Percentiles rank a stretch among this genome's conserved stretches.
These are phyloP conservation scores for Quercus ilex DNA, from an alignment of 306 rosid species.

Conservation along the genomic window DNA sequence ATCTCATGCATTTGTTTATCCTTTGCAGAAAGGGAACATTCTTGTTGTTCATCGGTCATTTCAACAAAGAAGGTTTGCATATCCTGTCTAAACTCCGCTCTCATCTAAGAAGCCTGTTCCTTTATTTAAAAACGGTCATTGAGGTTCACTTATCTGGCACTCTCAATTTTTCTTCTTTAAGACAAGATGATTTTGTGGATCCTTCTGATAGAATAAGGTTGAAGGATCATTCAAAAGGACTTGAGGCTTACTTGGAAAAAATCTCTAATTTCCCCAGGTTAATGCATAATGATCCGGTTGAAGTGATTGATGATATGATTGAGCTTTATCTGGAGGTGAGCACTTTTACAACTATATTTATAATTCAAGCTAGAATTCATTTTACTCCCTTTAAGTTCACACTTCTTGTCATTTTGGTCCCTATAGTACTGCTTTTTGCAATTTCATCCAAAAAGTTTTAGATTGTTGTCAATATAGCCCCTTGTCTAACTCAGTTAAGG, in stretches of 20 bases:
- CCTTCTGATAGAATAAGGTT: slow-evolving; percentile 29
- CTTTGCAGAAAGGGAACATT: slow-evolving; percentile 68
- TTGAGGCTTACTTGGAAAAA: slow-evolving; percentile 62
- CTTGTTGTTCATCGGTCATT: slow-evolving; percentile 68
- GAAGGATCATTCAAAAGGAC: slow-evolving; percentile 54
- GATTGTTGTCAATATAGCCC: no score
- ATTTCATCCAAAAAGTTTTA: no score
- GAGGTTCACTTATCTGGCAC: slow-evolving; percentile 88
- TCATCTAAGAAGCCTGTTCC: slow-evolving; percentile 81
- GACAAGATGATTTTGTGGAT: slow-evolving; percentile 38
- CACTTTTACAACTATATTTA: slow-evolving; percentile 6
- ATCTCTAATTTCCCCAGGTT: slow-evolving; percentile 74
- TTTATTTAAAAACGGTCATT: slow-evolving; percentile 79
- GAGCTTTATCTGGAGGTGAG: slow-evolving; percentile 97
- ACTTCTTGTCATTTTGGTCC: no score
- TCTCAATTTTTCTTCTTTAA: slow-evolving; percentile 60
- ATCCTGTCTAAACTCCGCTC: slow-evolving; percentile 63
- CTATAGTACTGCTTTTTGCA: no score
- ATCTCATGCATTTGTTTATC: slow-evolving; percentile 21
- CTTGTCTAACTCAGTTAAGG: no score
- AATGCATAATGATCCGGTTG: slow-evolving; percentile 66
- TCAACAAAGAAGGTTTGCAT: slow-evolving; percentile 59
- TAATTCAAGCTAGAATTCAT: slow-evolving; percentile 9
- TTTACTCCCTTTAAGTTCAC: background rate
- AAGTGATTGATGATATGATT: slow-evolving; percentile 79